Evolutionary conservation across 371 early-diverging fungal genomes (phyloP), one percentile per base, ranked within the genome.

Genomic region (Zychaea mexicana): DNA sequence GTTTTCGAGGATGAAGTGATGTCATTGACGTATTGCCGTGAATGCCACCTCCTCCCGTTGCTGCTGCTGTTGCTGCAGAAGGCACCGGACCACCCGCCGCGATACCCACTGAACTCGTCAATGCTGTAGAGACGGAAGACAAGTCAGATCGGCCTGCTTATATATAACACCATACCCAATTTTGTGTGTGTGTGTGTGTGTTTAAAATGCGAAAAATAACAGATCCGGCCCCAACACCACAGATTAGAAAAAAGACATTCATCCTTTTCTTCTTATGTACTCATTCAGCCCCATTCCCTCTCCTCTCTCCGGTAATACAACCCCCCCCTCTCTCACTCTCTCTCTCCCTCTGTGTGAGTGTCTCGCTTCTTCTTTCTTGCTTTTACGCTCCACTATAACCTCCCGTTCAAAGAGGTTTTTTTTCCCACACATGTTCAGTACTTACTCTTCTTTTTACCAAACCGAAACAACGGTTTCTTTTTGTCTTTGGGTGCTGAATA

Each of bases 361-460:
- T n/a, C n/a, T n/a, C n/a, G n/a, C n/a, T n/a, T n/a, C n/a, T n/a
- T n/a, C n/a, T n/a, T n/a, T n/a, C n/a, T n/a, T n/a, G n/a, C n/a
- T n/a, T n/a, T n/a, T n/a, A n/a, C n/a, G n/a, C n/a, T n/a, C n/a
- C n/a, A n/a, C n/a, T n/a, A n/a, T n/a, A n/a, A n/a, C n/a, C n/a
- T n/a, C n/a, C n/a, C 38, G 45, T 13, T n/a, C 3, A 21, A 31
- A 49, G n/a, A n/a, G n/a, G n/a, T n/a, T n/a, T n/a, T n/a, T 36
- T 36, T 36, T 15, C 15, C 52, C 9, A 8, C n/a, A 54, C 9
- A 24, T 12, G 26, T 24, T 24, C n/a, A n/a, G n/a, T n/a, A 45
- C 61, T 69, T 70, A 74, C 76, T 75, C 53, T 79, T 79, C 58
- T 72, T 79, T 63, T 68, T 64, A 30, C 71, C 72, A 65, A 75